phyloP scores from a whole-genome alignment of 148 eudicot genomes.

The Vaccinium corymbosum region DNA sequence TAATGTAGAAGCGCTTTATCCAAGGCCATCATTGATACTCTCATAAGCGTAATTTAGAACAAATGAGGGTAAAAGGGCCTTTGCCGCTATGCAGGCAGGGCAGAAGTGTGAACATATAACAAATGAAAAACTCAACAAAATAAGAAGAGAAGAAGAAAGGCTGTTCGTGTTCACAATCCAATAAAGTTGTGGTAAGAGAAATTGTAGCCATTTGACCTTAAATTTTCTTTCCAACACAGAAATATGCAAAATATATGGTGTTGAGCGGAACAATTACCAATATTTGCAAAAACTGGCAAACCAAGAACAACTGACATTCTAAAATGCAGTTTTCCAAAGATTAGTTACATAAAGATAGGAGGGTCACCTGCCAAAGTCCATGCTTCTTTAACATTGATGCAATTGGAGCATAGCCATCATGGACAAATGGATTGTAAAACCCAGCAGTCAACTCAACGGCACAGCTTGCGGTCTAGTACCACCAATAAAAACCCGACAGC shows the following conservation, averaged over 20 bases:
- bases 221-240: not conserved
- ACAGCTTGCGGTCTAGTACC: slow-evolving; percentile 95
- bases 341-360: not conserved
- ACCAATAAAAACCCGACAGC: slow-evolving; percentile 94
- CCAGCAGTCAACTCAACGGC: slow-evolving; percentile 94
- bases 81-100: not conserved
- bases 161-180: not conserved
- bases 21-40: slow-evolving; percentile 77
- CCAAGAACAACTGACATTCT: not conserved
- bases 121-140: not conserved
- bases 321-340: not conserved
- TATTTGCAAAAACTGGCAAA: slow-evolving; percentile 1
- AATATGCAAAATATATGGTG: not conserved
- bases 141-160: not conserved
- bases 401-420: slow-evolving; percentile 73
- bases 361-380: slow-evolving; percentile 73
- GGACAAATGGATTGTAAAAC: slow-evolving; percentile 63
- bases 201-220: not conserved
- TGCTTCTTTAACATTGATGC: slow-evolving; percentile 68
- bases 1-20: slow-evolving; percentile 71
- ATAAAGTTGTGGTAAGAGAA: not conserved
- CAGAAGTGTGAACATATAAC: slow-evolving; percentile 3
- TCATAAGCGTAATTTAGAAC: slow-evolving; percentile 58
- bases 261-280: not conserved
- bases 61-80: not conserved